Evolutionary conservation across 2,329 filamentous ascomycete genomes (phyloP).

Genomic region (Botrytis fragariae): DNA sequence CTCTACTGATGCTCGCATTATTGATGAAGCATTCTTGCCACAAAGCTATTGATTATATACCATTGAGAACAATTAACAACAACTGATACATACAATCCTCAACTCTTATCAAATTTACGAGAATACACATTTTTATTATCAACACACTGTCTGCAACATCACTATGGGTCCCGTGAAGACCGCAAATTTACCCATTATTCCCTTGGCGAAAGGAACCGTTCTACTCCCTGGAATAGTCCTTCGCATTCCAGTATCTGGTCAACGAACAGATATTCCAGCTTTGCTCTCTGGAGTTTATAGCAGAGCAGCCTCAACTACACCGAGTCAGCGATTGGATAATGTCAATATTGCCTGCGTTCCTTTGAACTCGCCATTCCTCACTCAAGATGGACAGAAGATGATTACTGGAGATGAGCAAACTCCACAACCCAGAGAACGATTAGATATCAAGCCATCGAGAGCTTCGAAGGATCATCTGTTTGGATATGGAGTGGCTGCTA

Average conservation of each 20-base stretch:
- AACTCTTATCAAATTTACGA: not conserved
- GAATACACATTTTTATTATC: not conserved
- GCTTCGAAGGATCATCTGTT: constrained; percentile 73
- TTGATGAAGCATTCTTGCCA: not conserved
- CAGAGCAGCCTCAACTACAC: constrained; percentile 65
- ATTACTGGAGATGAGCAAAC: constrained; percentile 61
- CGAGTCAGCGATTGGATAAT: constrained; percentile 59
- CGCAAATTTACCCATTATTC: constrained; percentile 67
- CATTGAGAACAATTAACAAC: not conserved
- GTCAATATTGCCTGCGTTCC: constrained; percentile 88
- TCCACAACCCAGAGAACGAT: constrained; percentile 29
- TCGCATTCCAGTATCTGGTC: constrained; percentile 74
- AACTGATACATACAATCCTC: not conserved
- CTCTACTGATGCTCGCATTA: not conserved
- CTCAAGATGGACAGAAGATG: constrained; percentile 71
- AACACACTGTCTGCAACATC: not conserved
- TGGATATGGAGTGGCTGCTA: constrained; percentile 76
- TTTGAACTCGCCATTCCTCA: constrained; percentile 71
- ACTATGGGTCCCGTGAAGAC: constrained; percentile 23
- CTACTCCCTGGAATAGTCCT: constrained; percentile 83
- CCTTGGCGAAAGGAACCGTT: constrained; percentile 75
- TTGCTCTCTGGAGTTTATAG: constrained; percentile 84
- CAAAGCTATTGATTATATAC: not conserved
- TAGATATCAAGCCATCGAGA: constrained; percentile 55
- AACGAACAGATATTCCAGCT: constrained; percentile 83